A percentile compares a stretch with the other conserved stretches of the same genome.
Conservation (phyloP, 345 rosid genomes). For the Erodium maritimum region DNA sequence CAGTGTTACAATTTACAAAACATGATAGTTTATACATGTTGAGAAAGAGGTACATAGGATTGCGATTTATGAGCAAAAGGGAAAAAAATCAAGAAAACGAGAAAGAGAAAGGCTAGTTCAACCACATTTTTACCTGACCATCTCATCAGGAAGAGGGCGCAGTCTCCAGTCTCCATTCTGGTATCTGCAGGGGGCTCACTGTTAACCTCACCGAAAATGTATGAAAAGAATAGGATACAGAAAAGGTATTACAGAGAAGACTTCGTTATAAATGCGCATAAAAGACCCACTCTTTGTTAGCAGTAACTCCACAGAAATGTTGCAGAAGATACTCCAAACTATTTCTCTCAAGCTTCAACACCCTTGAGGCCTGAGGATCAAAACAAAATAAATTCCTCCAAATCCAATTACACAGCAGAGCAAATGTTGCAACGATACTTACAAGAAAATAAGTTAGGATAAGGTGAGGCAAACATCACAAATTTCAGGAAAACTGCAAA, state of each 20-base stretch:
- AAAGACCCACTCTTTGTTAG: constrained; percentile 69
- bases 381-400: constrained; percentile 3
- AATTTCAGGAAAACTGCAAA: neutral
- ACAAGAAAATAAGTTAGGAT: neutral
- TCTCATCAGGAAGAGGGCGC: constrained; percentile 80
- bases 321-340: constrained; percentile 77
- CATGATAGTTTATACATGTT: too few species aligned
- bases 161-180: constrained; percentile 98
- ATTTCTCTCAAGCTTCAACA: constrained; percentile 74
- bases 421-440: neutral
- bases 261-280: too few species aligned
- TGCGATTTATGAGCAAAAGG: neutral
- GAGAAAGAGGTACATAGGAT: too few species aligned
- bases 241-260: neutral
- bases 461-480: neutral
- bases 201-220: constrained; percentile 6
- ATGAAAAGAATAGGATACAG: neutral
- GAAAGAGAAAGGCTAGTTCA: neutral
- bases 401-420: neutral
- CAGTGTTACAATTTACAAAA: too few species aligned
- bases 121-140: constrained; percentile 41
- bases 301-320: constrained; percentile 64
- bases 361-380: constrained; percentile 64
- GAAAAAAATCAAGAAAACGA: neutral
- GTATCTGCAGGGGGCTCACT: constrained; percentile 45